phyloP scores from a whole-genome alignment of 768 basidiomycete genomes.

The Mycena indigotica region DNA sequence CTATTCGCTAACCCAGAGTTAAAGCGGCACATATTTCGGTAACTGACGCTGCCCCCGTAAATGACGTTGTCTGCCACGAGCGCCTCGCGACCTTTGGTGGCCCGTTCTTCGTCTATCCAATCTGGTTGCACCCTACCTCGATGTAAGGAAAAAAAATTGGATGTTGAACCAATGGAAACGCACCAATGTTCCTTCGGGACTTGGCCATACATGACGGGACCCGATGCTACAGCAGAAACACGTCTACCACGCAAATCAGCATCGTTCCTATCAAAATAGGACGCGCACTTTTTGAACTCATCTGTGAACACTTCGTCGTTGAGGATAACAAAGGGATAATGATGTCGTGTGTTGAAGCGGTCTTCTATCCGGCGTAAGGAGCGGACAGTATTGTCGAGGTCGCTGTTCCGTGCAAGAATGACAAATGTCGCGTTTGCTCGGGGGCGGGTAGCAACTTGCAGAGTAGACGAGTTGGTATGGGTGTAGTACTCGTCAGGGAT shows the following conservation, averaged over 20 bases:
- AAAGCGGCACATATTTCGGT: slow-evolving; percentile 73
- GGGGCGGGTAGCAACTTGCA: slow-evolving; percentile 19
- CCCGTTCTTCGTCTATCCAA: slow-evolving; percentile 73
- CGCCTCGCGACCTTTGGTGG: slow-evolving; percentile 54
- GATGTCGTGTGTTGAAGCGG: slow-evolving; percentile 74
- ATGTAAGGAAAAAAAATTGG: too few relatives aligned
- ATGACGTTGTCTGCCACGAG: slow-evolving; percentile 56
- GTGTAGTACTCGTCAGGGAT: slow-evolving; percentile 23
- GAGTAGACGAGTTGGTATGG: slow-evolving; percentile 33
- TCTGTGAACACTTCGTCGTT: slow-evolving; percentile 81
- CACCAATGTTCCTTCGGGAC: slow-evolving; percentile 72
- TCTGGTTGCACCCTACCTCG: slow-evolving; percentile 57
- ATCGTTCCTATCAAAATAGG: neutral
- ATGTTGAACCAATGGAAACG: too few relatives aligned
- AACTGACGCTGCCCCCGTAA: slow-evolving; percentile 46
- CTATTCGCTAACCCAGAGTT: slow-evolving; percentile 55
- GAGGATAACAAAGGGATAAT: slow-evolving; percentile 84
- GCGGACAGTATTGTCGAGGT: slow-evolving; percentile 60
- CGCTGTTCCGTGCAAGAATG: slow-evolving; percentile 67
- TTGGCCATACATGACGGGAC: slow-evolving; percentile 51
- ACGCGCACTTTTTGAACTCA: slow-evolving; percentile 51
- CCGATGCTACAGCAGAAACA: slow-evolving; percentile 30
- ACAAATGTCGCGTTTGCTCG: slow-evolving; percentile 47
- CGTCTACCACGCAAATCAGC: slow-evolving; percentile 26
- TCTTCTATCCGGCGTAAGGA: slow-evolving; percentile 80